Evolutionary conservation across 805 yeast genomes (phyloP).

Genomic region (Candida ipomoeae): DNA sequence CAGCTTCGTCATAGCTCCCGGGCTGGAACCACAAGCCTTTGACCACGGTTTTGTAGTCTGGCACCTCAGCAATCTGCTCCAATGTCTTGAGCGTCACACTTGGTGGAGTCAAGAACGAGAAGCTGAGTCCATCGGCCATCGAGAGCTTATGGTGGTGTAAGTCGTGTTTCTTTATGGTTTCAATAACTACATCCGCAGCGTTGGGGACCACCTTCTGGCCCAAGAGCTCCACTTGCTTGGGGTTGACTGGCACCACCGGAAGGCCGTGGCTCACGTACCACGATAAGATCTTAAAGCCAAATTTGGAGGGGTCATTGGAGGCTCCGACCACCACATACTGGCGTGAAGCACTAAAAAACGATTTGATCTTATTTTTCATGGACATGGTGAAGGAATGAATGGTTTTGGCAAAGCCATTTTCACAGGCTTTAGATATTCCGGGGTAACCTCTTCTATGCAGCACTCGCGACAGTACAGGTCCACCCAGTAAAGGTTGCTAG

Average conservation of each 20-base stretch:
- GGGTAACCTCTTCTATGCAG: constrained; percentile 2
- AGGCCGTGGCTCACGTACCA: constrained; percentile 62
- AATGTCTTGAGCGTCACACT: constrained; percentile 41
- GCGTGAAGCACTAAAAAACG: constrained; percentile 51
- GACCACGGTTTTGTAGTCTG: constrained; percentile 36
- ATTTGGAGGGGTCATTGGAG: constrained; percentile 56
- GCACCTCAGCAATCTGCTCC: constrained; percentile 35
- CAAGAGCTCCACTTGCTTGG: constrained; percentile 45
- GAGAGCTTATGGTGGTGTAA: constrained; percentile 24
- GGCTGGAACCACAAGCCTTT: constrained; percentile 82
- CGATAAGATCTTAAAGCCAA: constrained; percentile 61
- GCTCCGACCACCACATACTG: constrained; percentile 71
- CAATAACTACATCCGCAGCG: constrained; percentile 26
- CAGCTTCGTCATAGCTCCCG: constrained; percentile 59
- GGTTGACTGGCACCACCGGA: constrained; percentile 65
- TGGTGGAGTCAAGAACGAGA: constrained; percentile 78
- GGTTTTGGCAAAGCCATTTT: background rate
- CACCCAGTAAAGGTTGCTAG: background rate
- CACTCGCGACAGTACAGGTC: constrained; percentile 1
- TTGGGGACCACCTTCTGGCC: constrained; percentile 37
- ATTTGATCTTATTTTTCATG: constrained; percentile 33
- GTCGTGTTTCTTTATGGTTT: constrained; percentile 17
- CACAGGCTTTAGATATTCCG: constrained; percentile 1
- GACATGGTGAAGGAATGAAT: constrained; percentile 24
- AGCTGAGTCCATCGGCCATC: constrained; percentile 43